Conservation (phyloP, 345 rosid species). For the Aethionema arabicum region DNA sequence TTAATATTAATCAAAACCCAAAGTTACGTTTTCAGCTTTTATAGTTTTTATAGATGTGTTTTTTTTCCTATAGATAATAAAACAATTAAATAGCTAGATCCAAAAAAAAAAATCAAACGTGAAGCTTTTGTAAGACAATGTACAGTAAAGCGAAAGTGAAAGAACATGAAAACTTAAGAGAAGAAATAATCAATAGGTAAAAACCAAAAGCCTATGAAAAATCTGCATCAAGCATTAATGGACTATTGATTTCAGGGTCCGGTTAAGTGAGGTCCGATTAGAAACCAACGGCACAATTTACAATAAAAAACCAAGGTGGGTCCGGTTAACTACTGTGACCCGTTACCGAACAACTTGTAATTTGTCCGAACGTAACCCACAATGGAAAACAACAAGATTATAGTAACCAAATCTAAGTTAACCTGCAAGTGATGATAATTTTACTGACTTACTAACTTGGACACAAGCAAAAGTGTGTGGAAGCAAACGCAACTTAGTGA, state of each 20-base stretch:
- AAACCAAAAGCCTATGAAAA: background rate
- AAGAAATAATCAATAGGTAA: background rate
- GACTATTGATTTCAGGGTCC: conserved; percentile 13
- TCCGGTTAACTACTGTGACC: conserved; percentile 28
- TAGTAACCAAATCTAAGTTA: conserved; percentile 5
- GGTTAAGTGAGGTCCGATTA: background rate
- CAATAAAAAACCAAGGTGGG: conserved; percentile 21
- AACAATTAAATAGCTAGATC: no score
- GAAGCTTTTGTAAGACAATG: no score
- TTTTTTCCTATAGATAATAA: no score
- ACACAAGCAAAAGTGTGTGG: no score
- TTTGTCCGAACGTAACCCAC: conserved; percentile 12
- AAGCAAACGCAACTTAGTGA: background rate
- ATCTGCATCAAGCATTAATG: conserved; percentile 15
- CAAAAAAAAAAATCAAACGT: no score
- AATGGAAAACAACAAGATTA: background rate
- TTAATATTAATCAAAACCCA: no score
- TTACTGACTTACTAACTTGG: conserved; percentile 1
- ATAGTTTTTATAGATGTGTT: no score
- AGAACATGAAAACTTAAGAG: no score
- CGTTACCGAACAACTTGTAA: conserved; percentile 25
- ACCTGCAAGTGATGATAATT: background rate
- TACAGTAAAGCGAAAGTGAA: background rate
- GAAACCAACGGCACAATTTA: conserved; percentile 11
- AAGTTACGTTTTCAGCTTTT: no score